Evolutionary conservation across 2,329 filamentous ascomycete genomes (phyloP), one percentile per base, ranked within the genome.

Genomic region (Trichoderma polysporum): DNA sequence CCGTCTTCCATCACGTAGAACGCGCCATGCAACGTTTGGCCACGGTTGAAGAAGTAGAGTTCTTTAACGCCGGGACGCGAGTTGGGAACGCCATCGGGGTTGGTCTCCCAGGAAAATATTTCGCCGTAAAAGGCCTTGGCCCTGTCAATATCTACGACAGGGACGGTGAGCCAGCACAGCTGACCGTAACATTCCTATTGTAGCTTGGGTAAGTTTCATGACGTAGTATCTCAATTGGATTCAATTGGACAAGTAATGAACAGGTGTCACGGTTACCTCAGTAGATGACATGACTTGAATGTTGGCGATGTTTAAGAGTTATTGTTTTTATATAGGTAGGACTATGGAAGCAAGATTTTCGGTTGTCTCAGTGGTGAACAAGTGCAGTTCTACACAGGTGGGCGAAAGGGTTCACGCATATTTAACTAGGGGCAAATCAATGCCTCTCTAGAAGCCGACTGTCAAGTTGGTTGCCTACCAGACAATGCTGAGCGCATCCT

Each of bases 101-200:
- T 64, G 62, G 72, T 73, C 19, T 77, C 72, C 78, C 78, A 79
- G 37, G 69, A 72, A 25, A 81, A 76, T 31, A 81, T 71, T 19
- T 75, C 70, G 9, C 70, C 72, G 69, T 80, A 81, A 72, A 82
- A 80, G 47, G 73, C 74, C 52, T 75, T 73, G 63, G 76, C 79
- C 33, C 79, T 74, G 33, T 68, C 54, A 15, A 78, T 66, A 68
- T 79, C 73, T 31, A 68, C 71, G 59, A 77, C 76, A n/a, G 79
- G 78, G 15, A 81, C 70, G 64, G 81, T 76, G 53, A 78, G 74
- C 77, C 78, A 81, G 71, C 74, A 78, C 56, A 79, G 74, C 58
- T 79, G 73, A 67, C 78, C 78, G 56, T 62, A 53, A n/a, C 37
- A 25, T 37, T 61, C 65, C 57, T 60, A 47, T 37, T 66, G 12